These are phyloP conservation scores for Eucalyptus tenuipes DNA, from an alignment of 345 rosid species.

Conservation along the genomic window DNA sequence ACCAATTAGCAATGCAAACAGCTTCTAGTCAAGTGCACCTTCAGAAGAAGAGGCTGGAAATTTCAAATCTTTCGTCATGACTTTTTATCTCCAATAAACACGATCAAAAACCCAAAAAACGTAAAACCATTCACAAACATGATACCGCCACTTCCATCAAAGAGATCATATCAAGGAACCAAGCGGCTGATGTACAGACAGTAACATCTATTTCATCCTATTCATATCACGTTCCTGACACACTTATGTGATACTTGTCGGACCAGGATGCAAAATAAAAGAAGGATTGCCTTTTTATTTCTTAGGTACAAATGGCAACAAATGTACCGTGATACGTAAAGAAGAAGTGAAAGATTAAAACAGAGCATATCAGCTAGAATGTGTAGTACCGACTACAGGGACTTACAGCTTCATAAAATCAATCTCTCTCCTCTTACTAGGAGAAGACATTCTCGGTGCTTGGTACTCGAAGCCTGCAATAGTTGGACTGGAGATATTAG, in stretches of 20 bases:
- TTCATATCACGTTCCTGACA: not conserved
- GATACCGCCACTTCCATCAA: not conserved
- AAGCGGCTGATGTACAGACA: not conserved
- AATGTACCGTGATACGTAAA: not conserved
- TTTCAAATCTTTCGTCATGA: not conserved
- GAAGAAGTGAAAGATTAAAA: not conserved
- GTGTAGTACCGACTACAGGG: not conserved
- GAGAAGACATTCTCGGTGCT: constrained; percentile 26
- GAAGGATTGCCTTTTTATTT: not conserved
- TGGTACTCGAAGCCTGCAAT: not conserved
- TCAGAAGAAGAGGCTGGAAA: not conserved
- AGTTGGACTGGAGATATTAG: not conserved
- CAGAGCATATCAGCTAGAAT: not conserved
- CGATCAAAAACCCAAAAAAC: not conserved
- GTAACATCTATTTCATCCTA: not conserved
- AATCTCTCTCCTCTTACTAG: constrained; percentile 50
- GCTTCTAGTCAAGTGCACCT: not conserved
- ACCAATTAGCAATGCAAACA: not conserved
- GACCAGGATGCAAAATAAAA: not conserved
- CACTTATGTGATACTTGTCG: not conserved
- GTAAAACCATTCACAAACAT: not conserved
- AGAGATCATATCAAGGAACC: not conserved
- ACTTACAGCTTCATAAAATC: constrained; percentile 54
- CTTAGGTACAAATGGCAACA: not conserved
- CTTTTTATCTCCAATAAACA: not conserved